Evolutionary conservation across 2,329 filamentous ascomycete species (phyloP).

Genomic region (Meredithiella fracta): DNA sequence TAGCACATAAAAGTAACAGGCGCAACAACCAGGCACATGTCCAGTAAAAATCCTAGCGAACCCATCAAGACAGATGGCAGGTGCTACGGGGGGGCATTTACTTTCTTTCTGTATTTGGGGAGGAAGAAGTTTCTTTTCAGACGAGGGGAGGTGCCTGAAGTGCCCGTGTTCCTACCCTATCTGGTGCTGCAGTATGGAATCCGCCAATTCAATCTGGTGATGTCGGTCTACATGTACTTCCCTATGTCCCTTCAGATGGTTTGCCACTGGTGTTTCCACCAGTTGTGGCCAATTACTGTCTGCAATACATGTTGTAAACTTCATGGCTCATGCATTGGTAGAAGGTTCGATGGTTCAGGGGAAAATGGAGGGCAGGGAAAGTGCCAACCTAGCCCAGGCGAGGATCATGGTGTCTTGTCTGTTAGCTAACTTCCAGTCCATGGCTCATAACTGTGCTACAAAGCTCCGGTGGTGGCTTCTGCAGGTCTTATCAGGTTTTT

Average conservation of each 20-base stretch:
- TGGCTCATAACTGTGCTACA: not conserved
- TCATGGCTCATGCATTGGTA: too few relatives aligned
- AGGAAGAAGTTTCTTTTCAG: not conserved
- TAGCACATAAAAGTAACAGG: not conserved
- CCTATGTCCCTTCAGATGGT: not conserved
- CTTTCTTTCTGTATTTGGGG: not conserved
- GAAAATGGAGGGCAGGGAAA: not conserved
- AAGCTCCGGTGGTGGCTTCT: not conserved
- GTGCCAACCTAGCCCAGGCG: not conserved
- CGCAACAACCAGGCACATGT: not conserved
- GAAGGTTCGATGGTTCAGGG: not conserved
- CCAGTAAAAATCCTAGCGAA: not conserved
- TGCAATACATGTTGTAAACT: too few relatives aligned
- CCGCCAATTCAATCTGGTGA: not conserved
- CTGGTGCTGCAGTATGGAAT: not conserved
- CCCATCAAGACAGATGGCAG: not conserved
- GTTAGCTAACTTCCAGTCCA: not conserved
- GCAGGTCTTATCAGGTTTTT: too few relatives aligned
- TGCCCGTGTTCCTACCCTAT: not conserved
- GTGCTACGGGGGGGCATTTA: not conserved
- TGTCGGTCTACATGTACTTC: too few relatives aligned
- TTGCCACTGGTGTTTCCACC: too few relatives aligned
- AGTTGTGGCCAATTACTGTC: too few relatives aligned
- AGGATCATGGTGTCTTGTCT: not conserved
- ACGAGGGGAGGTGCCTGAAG: not conserved